Evolutionary conservation across 2,329 filamentous ascomycete genomes (phyloP).

Genomic region (Botrytis hyacinthi): DNA sequence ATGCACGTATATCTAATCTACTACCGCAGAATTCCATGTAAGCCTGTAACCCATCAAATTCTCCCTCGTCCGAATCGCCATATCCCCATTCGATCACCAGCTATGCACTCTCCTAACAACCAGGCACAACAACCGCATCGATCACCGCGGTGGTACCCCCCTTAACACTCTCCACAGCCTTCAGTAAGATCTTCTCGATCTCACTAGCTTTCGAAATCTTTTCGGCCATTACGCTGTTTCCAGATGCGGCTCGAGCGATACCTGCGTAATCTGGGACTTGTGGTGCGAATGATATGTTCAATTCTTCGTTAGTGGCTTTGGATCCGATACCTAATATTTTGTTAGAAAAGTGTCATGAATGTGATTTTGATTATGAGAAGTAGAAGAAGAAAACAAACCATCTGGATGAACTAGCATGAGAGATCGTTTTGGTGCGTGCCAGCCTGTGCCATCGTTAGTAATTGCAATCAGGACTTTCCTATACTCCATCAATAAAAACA

Average conservation of each 20-base stretch:
- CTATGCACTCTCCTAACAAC: constrained; percentile 26
- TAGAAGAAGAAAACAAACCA: neutral
- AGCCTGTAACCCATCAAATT: neutral
- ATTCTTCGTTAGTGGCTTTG: constrained; percentile 59
- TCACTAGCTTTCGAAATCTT: constrained; percentile 56
- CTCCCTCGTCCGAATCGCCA: neutral
- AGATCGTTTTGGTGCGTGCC: constrained; percentile 63
- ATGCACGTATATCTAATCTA: neutral
- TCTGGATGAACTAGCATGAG: constrained; percentile 65
- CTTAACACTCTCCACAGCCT: constrained; percentile 59
- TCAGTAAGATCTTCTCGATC: constrained; percentile 51
- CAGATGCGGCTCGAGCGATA: constrained; percentile 64
- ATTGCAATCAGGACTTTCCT: neutral
- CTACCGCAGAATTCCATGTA: too few species aligned
- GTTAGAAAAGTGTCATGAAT: neutral
- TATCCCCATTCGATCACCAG: neutral
- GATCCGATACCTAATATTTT: constrained; percentile 51
- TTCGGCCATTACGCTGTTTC: constrained; percentile 60
- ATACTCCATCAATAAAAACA: neutral
- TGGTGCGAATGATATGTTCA: constrained; percentile 66
- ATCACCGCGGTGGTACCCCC: constrained; percentile 58
- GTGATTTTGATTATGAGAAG: too few species aligned
- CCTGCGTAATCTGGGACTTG: constrained; percentile 62
- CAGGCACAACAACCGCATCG: constrained; percentile 44
- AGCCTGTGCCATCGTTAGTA: constrained; percentile 43